Percentiles rank a stretch among this genome's conserved stretches.
These are phyloP conservation scores for Exserohilum turcica DNA, from an alignment of 2,329 filamentous ascomycete genomes.

Conservation along the genomic window DNA sequence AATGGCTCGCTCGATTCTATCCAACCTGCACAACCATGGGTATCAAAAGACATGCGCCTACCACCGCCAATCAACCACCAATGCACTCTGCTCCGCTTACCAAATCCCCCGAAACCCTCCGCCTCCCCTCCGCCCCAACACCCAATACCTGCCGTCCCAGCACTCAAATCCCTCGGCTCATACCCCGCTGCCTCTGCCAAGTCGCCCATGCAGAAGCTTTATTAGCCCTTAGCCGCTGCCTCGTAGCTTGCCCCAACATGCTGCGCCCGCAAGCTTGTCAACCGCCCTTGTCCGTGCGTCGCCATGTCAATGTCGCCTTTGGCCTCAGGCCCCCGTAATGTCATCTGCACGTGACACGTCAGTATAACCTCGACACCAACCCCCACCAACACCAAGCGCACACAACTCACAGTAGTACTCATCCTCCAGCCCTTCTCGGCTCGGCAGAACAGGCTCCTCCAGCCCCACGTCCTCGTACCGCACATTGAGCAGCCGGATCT, in stretches of 20 bases:
- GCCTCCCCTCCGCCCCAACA: neutral
- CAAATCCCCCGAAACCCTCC: neutral
- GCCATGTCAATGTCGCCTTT: no score
- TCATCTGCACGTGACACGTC: conserved; percentile 10
- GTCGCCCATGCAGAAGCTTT: neutral
- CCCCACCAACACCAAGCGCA: no score
- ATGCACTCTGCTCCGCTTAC: neutral
- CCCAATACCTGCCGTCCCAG: neutral
- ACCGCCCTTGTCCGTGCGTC: neutral
- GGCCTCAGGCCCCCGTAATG: conserved; percentile 14
- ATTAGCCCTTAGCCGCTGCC: conserved; percentile 2
- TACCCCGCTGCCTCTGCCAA: conserved; percentile 7
- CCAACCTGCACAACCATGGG: conserved; percentile 34
- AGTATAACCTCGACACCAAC: neutral
- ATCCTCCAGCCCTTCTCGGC: conserved; percentile 82
- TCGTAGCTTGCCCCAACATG: conserved; percentile 13
- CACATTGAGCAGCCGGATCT: conserved; percentile 90
- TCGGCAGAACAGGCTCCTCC: conserved; percentile 78
- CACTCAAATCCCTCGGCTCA: neutral
- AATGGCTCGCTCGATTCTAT: no score
- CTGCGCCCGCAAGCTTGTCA: neutral
- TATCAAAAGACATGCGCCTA: conserved; percentile 33
- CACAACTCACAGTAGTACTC: conserved; percentile 92
- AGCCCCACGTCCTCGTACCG: conserved; percentile 75
- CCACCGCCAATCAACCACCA: conserved; percentile 11